phyloP scores from a whole-genome alignment of 495 filamentous ascomycete genomes.

The Bombardia bombarda region DNA sequence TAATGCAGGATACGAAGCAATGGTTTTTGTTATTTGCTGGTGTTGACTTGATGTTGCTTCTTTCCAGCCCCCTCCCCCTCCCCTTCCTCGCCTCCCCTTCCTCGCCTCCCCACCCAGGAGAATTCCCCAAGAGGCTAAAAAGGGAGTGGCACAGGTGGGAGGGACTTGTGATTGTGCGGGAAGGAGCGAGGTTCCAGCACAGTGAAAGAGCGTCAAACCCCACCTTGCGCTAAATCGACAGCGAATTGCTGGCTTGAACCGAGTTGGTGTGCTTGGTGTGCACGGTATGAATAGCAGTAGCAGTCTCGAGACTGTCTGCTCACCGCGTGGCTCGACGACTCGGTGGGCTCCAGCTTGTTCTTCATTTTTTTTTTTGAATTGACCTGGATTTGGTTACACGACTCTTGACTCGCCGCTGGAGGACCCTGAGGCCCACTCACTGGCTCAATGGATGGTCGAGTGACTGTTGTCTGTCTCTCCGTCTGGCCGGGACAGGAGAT shows the following conservation, averaged over 20 bases:
- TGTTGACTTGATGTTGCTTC: neutral
- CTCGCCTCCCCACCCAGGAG: neutral
- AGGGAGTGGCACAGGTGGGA: conserved; percentile 6
- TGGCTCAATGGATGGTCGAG: no score
- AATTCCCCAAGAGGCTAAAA: conserved; percentile 9
- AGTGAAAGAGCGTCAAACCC: no score
- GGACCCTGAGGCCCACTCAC: no score
- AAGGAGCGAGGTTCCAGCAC: no score
- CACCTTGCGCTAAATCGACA: no score
- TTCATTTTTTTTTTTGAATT: no score
- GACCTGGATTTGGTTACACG: no score
- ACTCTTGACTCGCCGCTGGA: no score
- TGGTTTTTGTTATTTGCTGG: neutral
- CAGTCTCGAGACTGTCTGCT: no score
- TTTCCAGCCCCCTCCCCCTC: neutral
- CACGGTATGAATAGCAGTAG: no score
- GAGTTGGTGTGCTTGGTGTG: neutral
- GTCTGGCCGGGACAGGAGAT: neutral
- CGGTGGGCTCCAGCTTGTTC: no score
- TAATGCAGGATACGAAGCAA: neutral
- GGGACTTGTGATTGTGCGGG: neutral
- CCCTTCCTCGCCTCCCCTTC: neutral
- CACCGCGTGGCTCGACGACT: no score
- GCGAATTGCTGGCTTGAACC: neutral
- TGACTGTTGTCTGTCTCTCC: neutral